A percentile compares a stretch with the other conserved stretches of the same genome.
phyloP scores from a whole-genome alignment of 106 monocot genomes.

The Allium sativum region DNA sequence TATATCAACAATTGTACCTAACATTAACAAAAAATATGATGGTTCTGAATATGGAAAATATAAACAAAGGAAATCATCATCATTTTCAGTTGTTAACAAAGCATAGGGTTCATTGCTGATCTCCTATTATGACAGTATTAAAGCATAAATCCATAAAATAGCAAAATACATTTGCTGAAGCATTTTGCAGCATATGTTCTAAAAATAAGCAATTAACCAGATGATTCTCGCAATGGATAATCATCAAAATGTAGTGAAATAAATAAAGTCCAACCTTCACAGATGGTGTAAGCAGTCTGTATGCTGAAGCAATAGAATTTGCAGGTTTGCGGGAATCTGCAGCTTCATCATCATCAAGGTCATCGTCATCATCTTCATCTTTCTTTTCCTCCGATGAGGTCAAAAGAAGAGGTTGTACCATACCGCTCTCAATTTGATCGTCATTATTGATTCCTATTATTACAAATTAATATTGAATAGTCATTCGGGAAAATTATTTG shows the following conservation, averaged over 20 bases:
- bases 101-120: no score
- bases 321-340: constrained; percentile 70
- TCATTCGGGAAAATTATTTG: background rate
- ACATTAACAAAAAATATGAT: constrained; percentile 8
- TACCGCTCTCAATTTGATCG: constrained; percentile 49
- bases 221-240: no score
- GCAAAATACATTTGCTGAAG: no score
- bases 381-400: constrained; percentile 29
- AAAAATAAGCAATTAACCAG: no score
- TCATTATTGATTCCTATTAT: constrained; percentile 24
- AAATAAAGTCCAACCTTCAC: constrained; percentile 55
- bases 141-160: no score
- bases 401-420: constrained; percentile 62
- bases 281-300: constrained; percentile 85
- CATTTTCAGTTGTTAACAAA: no score
- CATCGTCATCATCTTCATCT: constrained; percentile 50
- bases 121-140: no score
- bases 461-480: constrained; percentile 7
- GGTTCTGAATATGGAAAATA: background rate
- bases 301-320: constrained; percentile 76
- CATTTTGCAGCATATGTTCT: no score
- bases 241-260: no score
- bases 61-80: background rate
- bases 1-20: constrained; percentile 95
- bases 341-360: constrained; percentile 77